Evolutionary conservation across 164 flowering plant species (phyloP), one percentile per base, ranked within the genome.

Genomic region (Litsea cubeba): DNA sequence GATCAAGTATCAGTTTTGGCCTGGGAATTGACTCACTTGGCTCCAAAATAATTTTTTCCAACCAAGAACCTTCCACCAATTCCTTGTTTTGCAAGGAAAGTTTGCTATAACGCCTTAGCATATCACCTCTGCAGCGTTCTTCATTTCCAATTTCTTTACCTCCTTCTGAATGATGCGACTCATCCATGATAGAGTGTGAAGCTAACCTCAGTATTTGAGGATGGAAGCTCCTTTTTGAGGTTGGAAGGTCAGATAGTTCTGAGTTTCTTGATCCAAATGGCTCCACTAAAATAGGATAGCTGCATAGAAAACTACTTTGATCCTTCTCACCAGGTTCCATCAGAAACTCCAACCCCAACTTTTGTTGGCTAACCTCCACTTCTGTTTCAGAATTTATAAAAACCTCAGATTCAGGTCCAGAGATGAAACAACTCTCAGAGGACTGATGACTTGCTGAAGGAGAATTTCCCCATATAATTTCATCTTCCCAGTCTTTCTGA

Each of bases 1-100:
- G 97, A 90, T 95, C 98, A 81, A 87, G 83, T 67, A 95, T 92
- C 14, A 95, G 82, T 82, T 92, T 95, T 51, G 98, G 93, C 68
- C 83, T 92, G 1, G 79, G 69, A 67, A 80, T 68, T 49, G 82
- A 57, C 69, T 82, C 81, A 69, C 82, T 65, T 50, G 85, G 76
- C 15, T 93, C 98, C 99, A 97, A 95, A 40, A 92, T 84, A 68
- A 95, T 88, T 63, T 82, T 77, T 32, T 93, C 91, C 69, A 89
- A 65, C 99, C 99, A 95, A 72, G 94, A 86, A 5, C 89, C 99
- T 14, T 92, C 94, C 72, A 85, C 49, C 80, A 93, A 74, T 49
- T 88, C 92, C 76, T 76, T 85, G 72, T 95, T 91, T 77, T 82
- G 85, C 76, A 85, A 75, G 18, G 87, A 74, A 77, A 88, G 84